A percentile compares a stretch with the other conserved stretches of the same genome.
phyloP scores from a whole-genome alignment of 345 rosid species.

The Salix caprea region DNA sequence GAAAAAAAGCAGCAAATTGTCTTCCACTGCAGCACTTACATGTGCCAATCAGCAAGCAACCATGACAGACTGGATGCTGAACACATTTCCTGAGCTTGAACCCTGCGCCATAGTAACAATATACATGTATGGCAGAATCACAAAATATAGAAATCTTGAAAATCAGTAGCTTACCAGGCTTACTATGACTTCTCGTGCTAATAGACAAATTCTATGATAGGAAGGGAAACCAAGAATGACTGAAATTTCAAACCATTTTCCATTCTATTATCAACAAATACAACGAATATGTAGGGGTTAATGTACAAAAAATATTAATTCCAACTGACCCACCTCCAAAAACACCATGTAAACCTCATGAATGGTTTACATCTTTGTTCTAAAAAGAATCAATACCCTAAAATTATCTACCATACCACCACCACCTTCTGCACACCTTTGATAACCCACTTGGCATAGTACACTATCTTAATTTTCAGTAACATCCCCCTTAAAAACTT shows the following conservation, averaged over 20 bases:
- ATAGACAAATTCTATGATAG: background rate
- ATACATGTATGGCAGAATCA: background rate
- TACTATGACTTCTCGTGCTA: too few species aligned
- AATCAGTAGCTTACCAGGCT: background rate
- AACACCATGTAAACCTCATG: conserved; percentile 19
- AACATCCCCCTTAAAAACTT: background rate
- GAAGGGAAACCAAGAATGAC: background rate
- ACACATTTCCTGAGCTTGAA: background rate
- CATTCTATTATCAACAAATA: conserved; percentile 35
- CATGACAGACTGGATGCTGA: background rate
- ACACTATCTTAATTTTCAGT: conserved; percentile 3
- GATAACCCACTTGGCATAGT: background rate
- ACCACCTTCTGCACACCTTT: conserved; percentile 13
- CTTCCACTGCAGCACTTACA: background rate
- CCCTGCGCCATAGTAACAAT: background rate
- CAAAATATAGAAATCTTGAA: background rate
- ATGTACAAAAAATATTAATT: conserved; percentile 33
- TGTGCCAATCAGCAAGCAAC: background rate
- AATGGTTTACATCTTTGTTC: conserved; percentile 37
- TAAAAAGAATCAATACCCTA: conserved; percentile 33
- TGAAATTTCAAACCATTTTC: conserved; percentile 8
- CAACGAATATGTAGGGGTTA: conserved; percentile 38
- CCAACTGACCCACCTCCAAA: conserved; percentile 9
- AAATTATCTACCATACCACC: conserved; percentile 14
- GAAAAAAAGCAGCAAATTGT: too few species aligned